A percentile compares a stretch with the other conserved stretches of the same genome.
phyloP scores from a whole-genome alignment of 2,329 filamentous ascomycete species.

The Dactylellina leptospora region DNA sequence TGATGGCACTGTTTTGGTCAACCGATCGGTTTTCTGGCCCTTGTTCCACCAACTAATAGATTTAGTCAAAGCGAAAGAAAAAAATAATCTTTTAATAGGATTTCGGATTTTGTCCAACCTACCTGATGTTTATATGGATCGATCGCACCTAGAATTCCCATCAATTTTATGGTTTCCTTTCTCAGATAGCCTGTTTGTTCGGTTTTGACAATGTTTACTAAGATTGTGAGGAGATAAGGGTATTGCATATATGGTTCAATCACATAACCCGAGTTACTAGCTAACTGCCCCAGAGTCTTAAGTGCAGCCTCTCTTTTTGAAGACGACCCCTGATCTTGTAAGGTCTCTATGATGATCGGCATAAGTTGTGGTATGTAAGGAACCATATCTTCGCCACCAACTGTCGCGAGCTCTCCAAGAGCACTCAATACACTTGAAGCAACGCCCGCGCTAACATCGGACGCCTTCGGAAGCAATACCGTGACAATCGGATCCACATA shows the following conservation, averaged over 20 bases:
- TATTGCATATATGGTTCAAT: conserved; percentile 96
- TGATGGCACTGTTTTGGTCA: conserved; percentile 74
- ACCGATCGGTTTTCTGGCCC: conserved; percentile 81
- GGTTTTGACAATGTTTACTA: conserved; percentile 92
- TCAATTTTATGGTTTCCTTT: conserved; percentile 93
- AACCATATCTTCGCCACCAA: conserved; percentile 92
- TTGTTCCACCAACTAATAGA: conserved; percentile 81
- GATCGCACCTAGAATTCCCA: conserved; percentile 92
- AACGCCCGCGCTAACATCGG: conserved; percentile 83
- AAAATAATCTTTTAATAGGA: too few relatives aligned
- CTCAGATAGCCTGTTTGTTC: conserved; percentile 86
- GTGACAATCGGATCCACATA: conserved; percentile 97
- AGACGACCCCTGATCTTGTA: conserved; percentile 92
- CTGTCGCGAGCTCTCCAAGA: conserved; percentile 90
- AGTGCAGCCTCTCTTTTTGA: conserved; percentile 90
- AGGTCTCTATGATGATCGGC: conserved; percentile 90
- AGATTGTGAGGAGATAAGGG: conserved; percentile 86
- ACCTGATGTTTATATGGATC: conserved; percentile 94
- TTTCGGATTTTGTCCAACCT: too few relatives aligned
- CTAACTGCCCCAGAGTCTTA: conserved; percentile 87
- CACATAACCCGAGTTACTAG: conserved; percentile 96
- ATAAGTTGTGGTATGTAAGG: conserved; percentile 90
- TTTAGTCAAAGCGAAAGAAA: background rate
- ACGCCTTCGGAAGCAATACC: conserved; percentile 90
- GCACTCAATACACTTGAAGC: conserved; percentile 94